Conservation (phyloP, 2,329 filamentous ascomycete genomes). For the Rachicladosporium sp. region DNA sequence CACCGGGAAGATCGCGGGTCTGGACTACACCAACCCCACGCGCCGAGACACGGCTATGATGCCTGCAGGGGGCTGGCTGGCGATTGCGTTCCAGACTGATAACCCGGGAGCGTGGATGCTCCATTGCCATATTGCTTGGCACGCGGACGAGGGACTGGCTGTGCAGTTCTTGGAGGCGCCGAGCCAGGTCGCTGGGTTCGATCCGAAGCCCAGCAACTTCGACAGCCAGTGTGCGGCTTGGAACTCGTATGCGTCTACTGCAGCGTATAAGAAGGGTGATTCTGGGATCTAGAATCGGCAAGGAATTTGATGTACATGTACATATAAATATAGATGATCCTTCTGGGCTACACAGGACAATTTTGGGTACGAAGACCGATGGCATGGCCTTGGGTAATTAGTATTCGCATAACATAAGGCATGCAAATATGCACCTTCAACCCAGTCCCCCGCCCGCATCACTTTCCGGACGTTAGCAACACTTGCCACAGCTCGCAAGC, state of each 20-base stretch:
- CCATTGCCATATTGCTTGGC: constrained; percentile 31
- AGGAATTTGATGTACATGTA: too few relatives aligned
- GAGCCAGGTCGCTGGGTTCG: constrained; percentile 7
- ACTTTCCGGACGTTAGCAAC: too few relatives aligned
- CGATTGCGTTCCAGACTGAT: constrained; percentile 29
- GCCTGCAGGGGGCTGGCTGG: constrained; percentile 25
- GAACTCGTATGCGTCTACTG: constrained; percentile 15
- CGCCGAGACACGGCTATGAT: constrained; percentile 30
- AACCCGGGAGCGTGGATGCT: constrained; percentile 33
- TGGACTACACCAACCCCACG: constrained; percentile 27
- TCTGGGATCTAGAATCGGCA: constrained; percentile 16
- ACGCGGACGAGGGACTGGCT: constrained; percentile 22
- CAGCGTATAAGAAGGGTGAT: constrained; percentile 19
- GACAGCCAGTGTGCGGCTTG: constrained; percentile 20
- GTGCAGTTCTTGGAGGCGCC: constrained; percentile 23
- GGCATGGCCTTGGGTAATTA: too few relatives aligned
- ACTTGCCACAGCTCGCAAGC: too few relatives aligned
- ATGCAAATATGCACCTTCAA: too few relatives aligned
- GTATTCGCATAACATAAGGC: too few relatives aligned
- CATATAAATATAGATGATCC: too few relatives aligned
- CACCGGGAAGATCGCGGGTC: constrained; percentile 8
- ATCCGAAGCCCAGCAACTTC: constrained; percentile 13
- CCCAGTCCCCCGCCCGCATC: too few relatives aligned
- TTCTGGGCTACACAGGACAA: too few relatives aligned
- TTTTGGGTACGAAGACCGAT: too few relatives aligned